These are phyloP conservation scores for Dittrichia graveolens DNA, from an alignment of 129 eudicot species.

Conservation along the genomic window DNA sequence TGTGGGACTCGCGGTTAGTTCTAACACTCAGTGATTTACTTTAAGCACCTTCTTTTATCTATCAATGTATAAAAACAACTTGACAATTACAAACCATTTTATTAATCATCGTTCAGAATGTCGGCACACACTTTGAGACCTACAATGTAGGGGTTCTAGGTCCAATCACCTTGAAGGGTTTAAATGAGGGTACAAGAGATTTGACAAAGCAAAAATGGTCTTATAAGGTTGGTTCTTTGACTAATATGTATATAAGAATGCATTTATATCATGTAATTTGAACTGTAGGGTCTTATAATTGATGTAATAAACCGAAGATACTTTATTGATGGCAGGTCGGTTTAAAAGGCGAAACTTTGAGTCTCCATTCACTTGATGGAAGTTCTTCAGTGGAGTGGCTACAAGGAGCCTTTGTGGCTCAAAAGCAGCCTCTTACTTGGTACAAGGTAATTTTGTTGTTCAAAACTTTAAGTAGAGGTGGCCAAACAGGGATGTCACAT, in stretches of 20 bases:
- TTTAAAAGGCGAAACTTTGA: constrained; percentile 62
- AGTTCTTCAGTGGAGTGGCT: constrained; percentile 81
- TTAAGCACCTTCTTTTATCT: constrained; percentile 1
- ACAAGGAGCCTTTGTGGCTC: constrained; percentile 61
- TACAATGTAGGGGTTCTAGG: constrained; percentile 85
- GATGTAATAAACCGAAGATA: constrained; percentile 4
- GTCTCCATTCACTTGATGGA: constrained; percentile 59
- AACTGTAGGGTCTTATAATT: not conserved
- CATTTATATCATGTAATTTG: not conserved
- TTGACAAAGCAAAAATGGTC: constrained; percentile 81
- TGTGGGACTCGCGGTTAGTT: constrained; percentile 81
- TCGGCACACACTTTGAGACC: constrained; percentile 76
- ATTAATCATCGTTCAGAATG: constrained; percentile 57
- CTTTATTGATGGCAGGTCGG: constrained; percentile 55
- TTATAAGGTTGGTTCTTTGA: constrained; percentile 58
- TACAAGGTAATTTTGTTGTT: constrained; percentile 62
- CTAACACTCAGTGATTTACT: not conserved
- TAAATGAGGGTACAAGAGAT: constrained; percentile 71
- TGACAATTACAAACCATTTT: not conserved
- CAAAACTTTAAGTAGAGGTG: not conserved
- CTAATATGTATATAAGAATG: constrained; percentile 1
- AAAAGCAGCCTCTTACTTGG: constrained; percentile 86
- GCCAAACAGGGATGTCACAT: not conserved
- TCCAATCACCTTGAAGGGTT: constrained; percentile 76
- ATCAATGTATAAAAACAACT: not conserved